These are phyloP conservation scores for Ulvella scutata DNA, from an alignment of 139 green algal genomes.

Conservation along the genomic window DNA sequence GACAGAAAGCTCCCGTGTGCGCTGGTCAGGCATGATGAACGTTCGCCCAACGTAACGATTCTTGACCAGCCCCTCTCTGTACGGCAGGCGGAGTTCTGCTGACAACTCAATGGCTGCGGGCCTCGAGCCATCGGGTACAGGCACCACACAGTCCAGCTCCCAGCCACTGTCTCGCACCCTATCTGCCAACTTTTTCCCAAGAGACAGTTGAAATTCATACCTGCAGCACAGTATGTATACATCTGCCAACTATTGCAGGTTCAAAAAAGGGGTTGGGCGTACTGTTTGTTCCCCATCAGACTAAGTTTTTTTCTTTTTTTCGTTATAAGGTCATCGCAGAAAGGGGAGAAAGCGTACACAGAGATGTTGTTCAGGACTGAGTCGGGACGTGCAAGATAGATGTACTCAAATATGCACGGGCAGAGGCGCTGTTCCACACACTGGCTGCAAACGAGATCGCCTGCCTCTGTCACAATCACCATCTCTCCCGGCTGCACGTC, in stretches of 20 bases:
- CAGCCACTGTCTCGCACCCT: constrained; percentile 54
- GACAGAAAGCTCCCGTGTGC: constrained; percentile 81
- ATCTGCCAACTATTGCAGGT: no score
- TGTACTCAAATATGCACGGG: constrained; percentile 99
- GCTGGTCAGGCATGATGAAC: constrained; percentile 98
- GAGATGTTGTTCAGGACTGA: constrained; percentile 85
- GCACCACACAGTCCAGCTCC: constrained; percentile 88
- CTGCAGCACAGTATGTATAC: no score
- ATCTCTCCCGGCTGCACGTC: constrained; percentile 89
- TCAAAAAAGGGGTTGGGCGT: no score
- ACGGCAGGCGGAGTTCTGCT: constrained; percentile 72
- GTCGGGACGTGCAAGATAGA: constrained; percentile 89
- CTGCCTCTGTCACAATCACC: constrained; percentile 75
- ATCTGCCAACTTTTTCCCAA: constrained; percentile 59
- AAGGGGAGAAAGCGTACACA: no score
- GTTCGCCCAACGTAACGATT: constrained; percentile 96
- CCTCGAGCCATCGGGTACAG: constrained; percentile 79
- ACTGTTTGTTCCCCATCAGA: no score
- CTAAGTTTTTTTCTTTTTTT: no score
- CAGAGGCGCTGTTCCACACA: constrained; percentile 33
- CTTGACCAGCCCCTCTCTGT: constrained; percentile 92
- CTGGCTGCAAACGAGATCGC: constrained; percentile 56
- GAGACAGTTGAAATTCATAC: constrained; percentile 92
- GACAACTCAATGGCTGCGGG: constrained; percentile 79
- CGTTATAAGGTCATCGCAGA: no score